phyloP scores from a whole-genome alignment of 768 basidiomycete genomes.

The Suillus hirtellus region DNA sequence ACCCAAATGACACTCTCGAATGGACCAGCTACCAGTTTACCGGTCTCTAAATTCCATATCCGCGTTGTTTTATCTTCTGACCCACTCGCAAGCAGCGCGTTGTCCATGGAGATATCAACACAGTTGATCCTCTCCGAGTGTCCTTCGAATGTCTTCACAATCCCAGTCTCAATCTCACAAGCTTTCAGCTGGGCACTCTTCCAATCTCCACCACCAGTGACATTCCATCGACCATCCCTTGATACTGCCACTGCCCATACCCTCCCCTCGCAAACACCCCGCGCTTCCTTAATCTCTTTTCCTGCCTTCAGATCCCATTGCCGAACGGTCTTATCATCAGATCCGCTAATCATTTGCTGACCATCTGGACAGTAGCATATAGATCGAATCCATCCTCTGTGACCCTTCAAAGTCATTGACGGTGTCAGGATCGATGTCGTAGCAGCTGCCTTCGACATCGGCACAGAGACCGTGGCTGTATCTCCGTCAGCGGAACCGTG shows the following conservation, averaged over 20 bases:
- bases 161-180: neutral
- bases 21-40: neutral
- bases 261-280: neutral
- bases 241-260: neutral
- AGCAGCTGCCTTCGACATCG: neutral
- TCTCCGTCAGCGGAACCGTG: neutral
- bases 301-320: neutral
- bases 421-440: neutral
- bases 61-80: neutral
- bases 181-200: neutral
- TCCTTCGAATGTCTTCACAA: neutral
- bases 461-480: neutral
- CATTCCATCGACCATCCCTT: neutral
- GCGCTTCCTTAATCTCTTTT: neutral
- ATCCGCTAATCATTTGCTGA: neutral
- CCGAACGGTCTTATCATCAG: neutral
- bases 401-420: neutral
- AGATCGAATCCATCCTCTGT: neutral
- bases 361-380: neutral
- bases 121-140: neutral
- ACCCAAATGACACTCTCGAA: neutral
- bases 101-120: neutral
- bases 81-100: neutral
- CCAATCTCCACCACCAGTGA: neutral
- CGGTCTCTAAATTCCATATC: neutral